Base-by-base conservation (phyloP, 805 yeast species). In the Priceomyces carsonii region DNA sequence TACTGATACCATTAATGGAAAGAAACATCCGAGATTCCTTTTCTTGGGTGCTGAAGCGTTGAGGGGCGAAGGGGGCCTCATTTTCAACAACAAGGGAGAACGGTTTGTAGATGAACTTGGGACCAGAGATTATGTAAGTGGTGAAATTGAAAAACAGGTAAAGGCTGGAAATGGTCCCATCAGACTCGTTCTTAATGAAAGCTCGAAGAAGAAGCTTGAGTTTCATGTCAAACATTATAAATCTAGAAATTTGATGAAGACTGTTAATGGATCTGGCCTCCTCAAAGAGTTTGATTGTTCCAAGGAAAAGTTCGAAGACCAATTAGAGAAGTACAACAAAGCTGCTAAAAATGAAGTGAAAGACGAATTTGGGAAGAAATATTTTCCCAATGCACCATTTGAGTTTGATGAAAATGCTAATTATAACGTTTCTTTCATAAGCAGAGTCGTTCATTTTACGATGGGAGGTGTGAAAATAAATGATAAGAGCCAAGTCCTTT, bases 381-480 rank as follows among this genome's bases (percentile, higher is more conserved):
- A 47, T 44, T 76, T 70, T 53, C 72, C 77, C 12, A 69, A 71
- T 20, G 57, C 71, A 4, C 80, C 80, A 5, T 60, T 73, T 35
- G 51, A 48, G 19, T 61, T 55, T 38, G 38, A 47, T 6, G 28
- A 44, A 3, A 59, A 63, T 6, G 59, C 64, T 13, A 53, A 51
- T 22, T 74, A 73, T 47, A 73, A 75, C 44, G 77, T 75, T 16
- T 73, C 81, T 1, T 71, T 63, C 40, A 66, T 77, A 29, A 75
- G 81, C 5, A 66, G 83, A 23, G 82, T 77, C 4, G 70, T 80
- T 23, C 86, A 80, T 53, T 80, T 78, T 55, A 77, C 85, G 6
- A 80, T 79, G 85, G 87, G 88, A 15, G 87, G 88, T 31, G 76
- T 78, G 4, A 70, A 71, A 53, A 75, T 79, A 37, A 68, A 77